phyloP scores from a whole-genome alignment of 1,284 basidiomycete species.

The Ceratobasidium sp. region DNA sequence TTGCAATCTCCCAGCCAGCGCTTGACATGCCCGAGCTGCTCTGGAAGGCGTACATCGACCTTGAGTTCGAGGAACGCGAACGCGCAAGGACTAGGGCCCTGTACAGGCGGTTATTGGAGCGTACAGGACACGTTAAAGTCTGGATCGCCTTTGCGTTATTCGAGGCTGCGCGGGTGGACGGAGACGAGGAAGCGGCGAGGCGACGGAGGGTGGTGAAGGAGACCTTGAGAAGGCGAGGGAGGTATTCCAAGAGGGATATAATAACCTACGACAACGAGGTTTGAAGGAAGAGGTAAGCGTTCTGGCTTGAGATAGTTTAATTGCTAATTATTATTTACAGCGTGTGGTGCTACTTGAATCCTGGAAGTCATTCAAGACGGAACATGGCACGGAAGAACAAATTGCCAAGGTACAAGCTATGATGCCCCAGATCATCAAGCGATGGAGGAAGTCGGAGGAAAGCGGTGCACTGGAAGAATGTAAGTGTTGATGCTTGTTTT shows the following conservation, averaged over 20 bases:
- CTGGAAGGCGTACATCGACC: conserved; percentile 99
- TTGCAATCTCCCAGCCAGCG: conserved; percentile 89
- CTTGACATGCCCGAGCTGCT: conserved; percentile 98
- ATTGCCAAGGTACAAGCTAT: conserved; percentile 83
- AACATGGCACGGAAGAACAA: conserved; percentile 75
- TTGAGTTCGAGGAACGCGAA: conserved; percentile 87
- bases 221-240: conserved; percentile 75
- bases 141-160: conserved; percentile 86
- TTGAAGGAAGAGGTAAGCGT: conserved; percentile 84
- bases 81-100: conserved; percentile 84
- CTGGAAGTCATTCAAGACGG: conserved; percentile 92
- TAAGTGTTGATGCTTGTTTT: conserved; percentile 55
- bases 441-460: conserved; percentile 82
- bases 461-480: conserved; percentile 87
- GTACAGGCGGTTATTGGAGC: conserved; percentile 87
- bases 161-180: conserved; percentile 73
- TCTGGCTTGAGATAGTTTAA: conserved; percentile 6
- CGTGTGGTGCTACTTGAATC: conserved; percentile 89
- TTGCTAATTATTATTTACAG: conserved; percentile 56
- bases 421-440: conserved; percentile 92
- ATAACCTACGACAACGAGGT: conserved; percentile 79
- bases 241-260: conserved; percentile 88
- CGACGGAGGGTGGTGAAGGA: conserved; percentile 71
- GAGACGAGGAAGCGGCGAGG: conserved; percentile 75
- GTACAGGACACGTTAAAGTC: conserved; percentile 95